phyloP scores from a whole-genome alignment of 495 filamentous ascomycete species.

The Xylaria palmicola region DNA sequence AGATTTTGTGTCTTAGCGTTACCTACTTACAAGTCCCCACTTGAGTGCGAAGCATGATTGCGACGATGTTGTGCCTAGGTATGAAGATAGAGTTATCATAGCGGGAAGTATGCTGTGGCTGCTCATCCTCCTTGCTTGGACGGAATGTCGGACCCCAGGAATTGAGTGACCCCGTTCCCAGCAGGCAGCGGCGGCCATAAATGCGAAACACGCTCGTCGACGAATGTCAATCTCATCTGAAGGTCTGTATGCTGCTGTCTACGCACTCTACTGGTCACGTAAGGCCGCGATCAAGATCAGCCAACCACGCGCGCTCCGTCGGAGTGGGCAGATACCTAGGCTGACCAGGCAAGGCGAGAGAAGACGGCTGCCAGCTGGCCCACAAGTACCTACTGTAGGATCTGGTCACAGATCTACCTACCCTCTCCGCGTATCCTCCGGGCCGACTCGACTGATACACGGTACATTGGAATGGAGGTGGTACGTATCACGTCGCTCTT shows the following conservation, averaged over 20 bases:
- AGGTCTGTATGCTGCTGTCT: not conserved
- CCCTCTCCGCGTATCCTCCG: not conserved
- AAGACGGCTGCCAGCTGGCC: not conserved
- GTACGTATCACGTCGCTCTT: not conserved
- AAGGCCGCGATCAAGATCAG: not conserved
- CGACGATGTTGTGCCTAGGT: too few relatives aligned
- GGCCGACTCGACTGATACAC: slow-evolving; percentile 3
- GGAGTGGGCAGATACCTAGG: not conserved
- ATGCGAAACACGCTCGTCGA: not conserved
- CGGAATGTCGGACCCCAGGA: not conserved
- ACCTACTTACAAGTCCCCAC: too few relatives aligned
- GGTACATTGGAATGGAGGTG: not conserved
- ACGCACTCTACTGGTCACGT: not conserved
- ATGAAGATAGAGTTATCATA: too few relatives aligned
- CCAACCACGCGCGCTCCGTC: not conserved
- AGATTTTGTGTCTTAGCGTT: too few relatives aligned
- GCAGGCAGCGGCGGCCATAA: not conserved
- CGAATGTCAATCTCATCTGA: not conserved
- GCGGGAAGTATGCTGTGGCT: too few relatives aligned
- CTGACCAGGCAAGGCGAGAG: not conserved
- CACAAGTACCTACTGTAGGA: too few relatives aligned
- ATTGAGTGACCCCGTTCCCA: not conserved
- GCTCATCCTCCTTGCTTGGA: too few relatives aligned
- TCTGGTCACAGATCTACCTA: not conserved
- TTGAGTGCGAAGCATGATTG: too few relatives aligned